Evolutionary conservation across 345 rosid genomes (phyloP).

Genomic region (Gossypium sturtianum): DNA sequence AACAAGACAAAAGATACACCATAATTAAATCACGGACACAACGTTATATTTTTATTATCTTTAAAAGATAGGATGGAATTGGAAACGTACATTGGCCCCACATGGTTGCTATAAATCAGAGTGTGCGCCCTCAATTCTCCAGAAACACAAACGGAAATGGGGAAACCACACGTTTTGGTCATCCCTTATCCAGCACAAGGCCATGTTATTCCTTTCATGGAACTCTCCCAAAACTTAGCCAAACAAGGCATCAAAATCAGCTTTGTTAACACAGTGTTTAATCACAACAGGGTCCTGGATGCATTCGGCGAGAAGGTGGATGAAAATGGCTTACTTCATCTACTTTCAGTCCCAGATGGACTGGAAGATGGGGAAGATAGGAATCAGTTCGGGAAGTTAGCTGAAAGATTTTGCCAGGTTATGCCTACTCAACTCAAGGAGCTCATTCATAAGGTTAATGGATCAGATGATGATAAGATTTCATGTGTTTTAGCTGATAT

Average conservation of each 20-base stretch:
- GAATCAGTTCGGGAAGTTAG: slow-evolving; percentile 22
- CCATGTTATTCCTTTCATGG: slow-evolving; percentile 42
- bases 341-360: slow-evolving; percentile 43
- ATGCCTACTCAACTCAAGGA: slow-evolving; percentile 41
- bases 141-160: slow-evolving; percentile 11
- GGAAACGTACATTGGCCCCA: neutral
- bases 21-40: too few relatives aligned
- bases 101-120: neutral
- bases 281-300: slow-evolving; percentile 23
- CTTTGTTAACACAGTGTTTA: slow-evolving; percentile 33
- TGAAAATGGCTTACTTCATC: slow-evolving; percentile 15
- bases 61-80: neutral
- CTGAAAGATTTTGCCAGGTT: slow-evolving; percentile 19
- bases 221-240: slow-evolving; percentile 18
- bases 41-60: too few relatives aligned
- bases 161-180: slow-evolving; percentile 26
- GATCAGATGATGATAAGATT: slow-evolving; percentile 19
- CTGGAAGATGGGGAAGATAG: slow-evolving; percentile 35
- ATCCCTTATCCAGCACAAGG: slow-evolving; percentile 52
- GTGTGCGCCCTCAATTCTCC: neutral
- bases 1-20: too few relatives aligned
- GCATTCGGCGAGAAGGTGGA: slow-evolving; percentile 14
- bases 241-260: slow-evolving; percentile 28
- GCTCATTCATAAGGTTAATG: slow-evolving; percentile 20
- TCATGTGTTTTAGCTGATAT: slow-evolving; percentile 42